Base-by-base conservation (phyloP, 1,284 basidiomycete genomes). In the Singerocomus rubriflavus region DNA sequence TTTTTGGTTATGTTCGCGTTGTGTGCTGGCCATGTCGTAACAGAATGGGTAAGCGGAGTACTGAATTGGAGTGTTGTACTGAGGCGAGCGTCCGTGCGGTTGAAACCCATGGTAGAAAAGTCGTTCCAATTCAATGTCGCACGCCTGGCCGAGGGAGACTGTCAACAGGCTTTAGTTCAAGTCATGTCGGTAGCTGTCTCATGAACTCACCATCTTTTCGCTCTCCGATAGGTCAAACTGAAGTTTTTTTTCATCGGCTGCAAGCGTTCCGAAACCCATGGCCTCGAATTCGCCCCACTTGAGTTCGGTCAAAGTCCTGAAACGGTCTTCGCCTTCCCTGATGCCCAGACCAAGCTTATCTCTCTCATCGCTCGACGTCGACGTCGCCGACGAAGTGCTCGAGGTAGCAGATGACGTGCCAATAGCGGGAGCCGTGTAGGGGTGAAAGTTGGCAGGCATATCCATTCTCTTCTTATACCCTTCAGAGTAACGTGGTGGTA, bases 201-300 rank as follows among this genome's bases (percentile, higher is more conserved):
- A 3, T 27, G 6, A 5, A 75, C 85, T 60, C 62, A 91, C 91
- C 67, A 75, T 77, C 58, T 89, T 79, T n/a, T 91, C 91, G 54
- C 83, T 78, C 71, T 94, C 92, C 1, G 83, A 92, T 54, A 94
- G 68, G 65, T 94, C 91, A 67, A 95, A 95, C 64, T 92, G 81
- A 29, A 95, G 72, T 62, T 86, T 85, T 66, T 83, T 84, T 48
- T 83, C 77, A 45, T 81, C 74, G 2, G 69, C 61, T 10, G 67
- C 75, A 29, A 77, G 64, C 13, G 73, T 73, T 35, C 82, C 81
- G 57, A 95, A 94, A 0, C 92, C 92, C 65, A 81, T 75, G 35
- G 78, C 73, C 73, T 93, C 90, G 60, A 95, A 95, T 64, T 88
- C 84, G 11, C 89, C 89, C 92, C 92, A 95, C 64, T 85, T 88